These are phyloP conservation scores for Talaromyces funiculosus DNA, from an alignment of 2,329 filamentous ascomycete genomes.

Conservation along the genomic window DNA sequence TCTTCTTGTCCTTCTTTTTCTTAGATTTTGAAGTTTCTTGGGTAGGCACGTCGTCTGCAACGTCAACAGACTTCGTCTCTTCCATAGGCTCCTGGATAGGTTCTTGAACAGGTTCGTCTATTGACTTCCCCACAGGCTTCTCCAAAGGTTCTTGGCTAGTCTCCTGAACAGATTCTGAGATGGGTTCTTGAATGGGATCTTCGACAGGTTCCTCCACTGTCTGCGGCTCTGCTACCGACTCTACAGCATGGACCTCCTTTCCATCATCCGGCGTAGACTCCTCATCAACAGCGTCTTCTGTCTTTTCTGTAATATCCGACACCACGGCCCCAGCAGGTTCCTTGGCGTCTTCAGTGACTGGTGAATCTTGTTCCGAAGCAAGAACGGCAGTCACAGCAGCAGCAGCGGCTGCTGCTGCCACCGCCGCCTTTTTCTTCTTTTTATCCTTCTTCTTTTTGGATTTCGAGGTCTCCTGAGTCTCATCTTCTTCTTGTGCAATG, in stretches of 20 bases:
- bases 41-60: background rate
- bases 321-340: background rate
- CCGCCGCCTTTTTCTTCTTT: slow-evolving; percentile 26
- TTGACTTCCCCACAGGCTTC: background rate
- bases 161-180: background rate
- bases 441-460: slow-evolving; percentile 32
- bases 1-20: slow-evolving; percentile 33
- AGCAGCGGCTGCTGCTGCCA: background rate
- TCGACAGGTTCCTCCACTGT: background rate
- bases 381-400: background rate
- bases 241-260: background rate
- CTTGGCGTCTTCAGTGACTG: background rate
- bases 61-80: background rate
- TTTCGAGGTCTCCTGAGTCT: slow-evolving; percentile 12
- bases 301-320: background rate
- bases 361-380: background rate
- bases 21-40: slow-evolving; percentile 19
- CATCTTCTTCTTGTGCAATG: background rate
- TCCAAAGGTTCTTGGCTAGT: background rate
- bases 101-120: slow-evolving; percentile 32
- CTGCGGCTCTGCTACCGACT: background rate
- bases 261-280: background rate
- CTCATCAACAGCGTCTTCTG: background rate
- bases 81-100: background rate
- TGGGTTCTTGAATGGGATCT: too few species aligned